Conservation (phyloP, 2,329 filamentous ascomycete species). For the Raffaelea albimanens region DNA sequence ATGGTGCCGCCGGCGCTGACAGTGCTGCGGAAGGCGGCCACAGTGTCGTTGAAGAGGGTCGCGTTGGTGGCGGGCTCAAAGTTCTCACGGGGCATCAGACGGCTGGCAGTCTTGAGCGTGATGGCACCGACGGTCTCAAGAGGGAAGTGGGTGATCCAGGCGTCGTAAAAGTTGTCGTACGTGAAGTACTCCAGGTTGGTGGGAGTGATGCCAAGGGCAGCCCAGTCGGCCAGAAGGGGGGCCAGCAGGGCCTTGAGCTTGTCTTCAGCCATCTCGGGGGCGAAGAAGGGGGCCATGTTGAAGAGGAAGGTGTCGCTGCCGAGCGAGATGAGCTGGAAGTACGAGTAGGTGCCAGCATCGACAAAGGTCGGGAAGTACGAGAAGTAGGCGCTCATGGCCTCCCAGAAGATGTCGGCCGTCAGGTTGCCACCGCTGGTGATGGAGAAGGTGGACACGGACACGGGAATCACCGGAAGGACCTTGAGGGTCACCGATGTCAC, state of each 20-base stretch:
- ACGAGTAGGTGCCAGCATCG: conserved; percentile 20
- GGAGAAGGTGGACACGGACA: conserved; percentile 17
- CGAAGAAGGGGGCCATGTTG: conserved; percentile 18
- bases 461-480: conserved; percentile 9
- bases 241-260: conserved; percentile 14
- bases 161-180: conserved; percentile 34
- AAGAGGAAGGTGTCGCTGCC: conserved; percentile 15
- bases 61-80: conserved; percentile 19
- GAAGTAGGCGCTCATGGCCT: conserved; percentile 20
- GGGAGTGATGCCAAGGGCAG: conserved; percentile 15
- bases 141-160: conserved; percentile 25
- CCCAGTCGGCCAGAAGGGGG: conserved; percentile 17
- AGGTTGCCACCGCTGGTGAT: conserved; percentile 21
- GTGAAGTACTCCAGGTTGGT: conserved; percentile 12
- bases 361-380: conserved; percentile 18
- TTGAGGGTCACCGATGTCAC: conserved; percentile 20
- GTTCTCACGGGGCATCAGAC: conserved; percentile 20
- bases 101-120: conserved; percentile 16
- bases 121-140: conserved; percentile 27
- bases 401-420: conserved; percentile 29
- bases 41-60: conserved; percentile 18
- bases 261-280: conserved; percentile 12
- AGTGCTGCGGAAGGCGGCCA: conserved; percentile 25
- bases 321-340: conserved; percentile 17
- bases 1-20: conserved; percentile 30